These are phyloP conservation scores for Plasmodium relictum DNA, from an alignment of 169 alveolate species.

Conservation along the genomic window DNA sequence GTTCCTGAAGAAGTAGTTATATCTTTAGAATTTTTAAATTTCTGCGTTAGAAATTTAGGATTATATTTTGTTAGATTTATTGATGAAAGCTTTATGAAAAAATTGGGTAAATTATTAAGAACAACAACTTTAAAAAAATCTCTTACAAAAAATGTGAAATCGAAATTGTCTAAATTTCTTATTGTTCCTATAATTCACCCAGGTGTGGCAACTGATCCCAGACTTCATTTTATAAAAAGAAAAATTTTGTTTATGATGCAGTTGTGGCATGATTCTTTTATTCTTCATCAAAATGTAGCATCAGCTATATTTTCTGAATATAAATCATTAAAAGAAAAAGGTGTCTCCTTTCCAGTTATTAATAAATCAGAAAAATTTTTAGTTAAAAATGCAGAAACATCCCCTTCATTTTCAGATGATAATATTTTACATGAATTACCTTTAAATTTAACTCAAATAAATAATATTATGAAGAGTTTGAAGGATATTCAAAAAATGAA, in stretches of 20 bases:
- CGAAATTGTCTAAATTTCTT: slow-evolving; percentile 83
- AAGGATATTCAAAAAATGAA: slow-evolving; percentile 65
- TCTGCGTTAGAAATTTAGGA: slow-evolving; percentile 82
- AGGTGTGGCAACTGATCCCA: slow-evolving; percentile 87
- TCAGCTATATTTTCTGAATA: slow-evolving; percentile 83
- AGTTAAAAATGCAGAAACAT: slow-evolving; percentile 63
- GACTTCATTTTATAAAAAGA: slow-evolving; percentile 86
- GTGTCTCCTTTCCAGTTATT: slow-evolving; percentile 78
- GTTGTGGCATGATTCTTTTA: slow-evolving; percentile 84
- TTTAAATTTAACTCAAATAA: slow-evolving; percentile 55
- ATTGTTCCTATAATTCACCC: slow-evolving; percentile 85
- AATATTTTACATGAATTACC: slow-evolving; percentile 68
- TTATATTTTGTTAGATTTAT: slow-evolving; percentile 80
- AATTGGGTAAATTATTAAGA: slow-evolving; percentile 77
- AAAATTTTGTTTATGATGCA: slow-evolving; percentile 82
- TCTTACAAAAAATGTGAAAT: slow-evolving; percentile 82
- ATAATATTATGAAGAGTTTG: slow-evolving; percentile 58
- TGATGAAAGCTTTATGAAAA: slow-evolving; percentile 84
- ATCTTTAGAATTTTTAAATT: slow-evolving; percentile 81
- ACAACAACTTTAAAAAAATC: slow-evolving; percentile 82
- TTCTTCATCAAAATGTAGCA: slow-evolving; percentile 80
- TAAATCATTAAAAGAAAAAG: slow-evolving; percentile 81
- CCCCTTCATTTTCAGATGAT: slow-evolving; percentile 63
- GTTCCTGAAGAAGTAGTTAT: slow-evolving; percentile 86
- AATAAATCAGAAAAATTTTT: slow-evolving; percentile 73